These are phyloP conservation scores for Fusarium drepaniforme DNA, from an alignment of 2,329 filamentous ascomycete species.

Conservation along the genomic window DNA sequence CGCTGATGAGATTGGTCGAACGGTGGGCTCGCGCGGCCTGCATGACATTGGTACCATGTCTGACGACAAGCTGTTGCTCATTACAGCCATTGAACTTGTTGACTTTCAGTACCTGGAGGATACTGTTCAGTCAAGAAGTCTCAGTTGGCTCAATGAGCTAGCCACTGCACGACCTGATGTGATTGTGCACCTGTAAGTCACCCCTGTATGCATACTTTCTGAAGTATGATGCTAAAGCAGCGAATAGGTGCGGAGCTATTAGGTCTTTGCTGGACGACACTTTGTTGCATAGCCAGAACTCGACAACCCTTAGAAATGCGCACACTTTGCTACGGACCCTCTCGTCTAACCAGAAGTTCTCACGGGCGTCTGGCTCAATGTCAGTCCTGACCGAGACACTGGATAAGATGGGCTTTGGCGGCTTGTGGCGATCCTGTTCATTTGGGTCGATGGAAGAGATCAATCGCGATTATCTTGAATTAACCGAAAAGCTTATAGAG, in stretches of 20 bases:
- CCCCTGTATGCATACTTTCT: too few relatives aligned
- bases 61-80: constrained; percentile 73
- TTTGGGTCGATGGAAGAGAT: constrained; percentile 57
- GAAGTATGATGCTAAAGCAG: constrained; percentile 4
- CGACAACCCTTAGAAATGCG: constrained; percentile 69
- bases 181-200: constrained; percentile 68
- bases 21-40: constrained; percentile 40
- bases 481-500: constrained; percentile 73
- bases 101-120: constrained; percentile 77
- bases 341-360: constrained; percentile 65
- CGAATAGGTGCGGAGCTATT: constrained; percentile 65
- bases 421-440: constrained; percentile 70
- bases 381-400: constrained; percentile 65
- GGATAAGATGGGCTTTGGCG: constrained; percentile 72
- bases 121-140: constrained; percentile 67
- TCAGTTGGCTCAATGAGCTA: constrained; percentile 71
- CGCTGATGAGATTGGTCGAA: constrained; percentile 49
- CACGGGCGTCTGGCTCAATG: constrained; percentile 60
- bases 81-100: constrained; percentile 72
- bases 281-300: constrained; percentile 72
- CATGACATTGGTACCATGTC: constrained; percentile 59
- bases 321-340: constrained; percentile 71
- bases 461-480: constrained; percentile 53
- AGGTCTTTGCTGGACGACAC: constrained; percentile 71
- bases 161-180: constrained; percentile 67